phyloP scores from a whole-genome alignment of 768 basidiomycete genomes.

The Porphyrellus cyaneotinctus region DNA sequence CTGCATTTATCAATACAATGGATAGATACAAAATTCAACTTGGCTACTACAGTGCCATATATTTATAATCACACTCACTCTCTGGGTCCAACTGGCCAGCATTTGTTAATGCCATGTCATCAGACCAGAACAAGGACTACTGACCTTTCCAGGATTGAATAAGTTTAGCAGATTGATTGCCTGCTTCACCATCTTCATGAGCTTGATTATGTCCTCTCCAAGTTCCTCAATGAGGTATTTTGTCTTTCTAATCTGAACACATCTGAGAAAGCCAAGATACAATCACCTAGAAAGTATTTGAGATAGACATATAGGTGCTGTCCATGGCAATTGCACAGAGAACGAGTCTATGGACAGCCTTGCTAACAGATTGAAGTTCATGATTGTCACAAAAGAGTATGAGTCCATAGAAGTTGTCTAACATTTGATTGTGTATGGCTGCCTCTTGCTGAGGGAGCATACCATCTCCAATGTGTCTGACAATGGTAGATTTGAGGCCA shows the following conservation, averaged over 20 bases:
- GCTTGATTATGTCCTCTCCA: slow-evolving; percentile 71
- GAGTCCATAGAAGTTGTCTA: slow-evolving; percentile 47
- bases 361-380: slow-evolving; percentile 51
- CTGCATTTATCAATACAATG: too few relatives aligned
- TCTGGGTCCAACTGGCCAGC: slow-evolving; percentile 18
- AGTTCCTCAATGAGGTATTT: slow-evolving; percentile 82
- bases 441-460: slow-evolving; percentile 33
- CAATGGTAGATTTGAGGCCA: slow-evolving; percentile 62
- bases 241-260: slow-evolving; percentile 83
- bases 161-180: slow-evolving; percentile 77
- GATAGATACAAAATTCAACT: too few relatives aligned
- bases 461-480: slow-evolving; percentile 80
- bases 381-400: slow-evolving; percentile 56
- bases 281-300: neutral
- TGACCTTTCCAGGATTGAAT: slow-evolving; percentile 79
- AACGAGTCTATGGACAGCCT: slow-evolving; percentile 67
- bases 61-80: neutral
- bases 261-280: neutral
- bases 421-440: neutral
- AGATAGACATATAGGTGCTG: slow-evolving; percentile 64
- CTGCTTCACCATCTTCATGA: slow-evolving; percentile 84
- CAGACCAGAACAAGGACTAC: slow-evolving; percentile 9
- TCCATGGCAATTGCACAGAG: slow-evolving; percentile 69
- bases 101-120: neutral
- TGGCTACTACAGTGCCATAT: too few relatives aligned